Base-by-base conservation (phyloP, 2,329 filamentous ascomycete species). In the Fonsecaea erecta region DNA sequence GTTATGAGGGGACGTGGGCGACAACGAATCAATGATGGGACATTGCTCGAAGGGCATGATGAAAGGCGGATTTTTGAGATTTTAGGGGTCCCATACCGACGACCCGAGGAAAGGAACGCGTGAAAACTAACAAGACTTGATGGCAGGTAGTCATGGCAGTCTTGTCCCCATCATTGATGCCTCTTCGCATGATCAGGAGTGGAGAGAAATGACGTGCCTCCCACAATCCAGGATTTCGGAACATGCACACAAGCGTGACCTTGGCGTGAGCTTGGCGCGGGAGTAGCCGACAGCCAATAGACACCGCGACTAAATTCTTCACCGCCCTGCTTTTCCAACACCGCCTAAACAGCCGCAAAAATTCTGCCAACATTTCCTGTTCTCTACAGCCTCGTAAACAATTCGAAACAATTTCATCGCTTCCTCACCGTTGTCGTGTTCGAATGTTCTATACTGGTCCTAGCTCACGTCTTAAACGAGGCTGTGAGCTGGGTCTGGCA, bases 51-150 rank as follows among this genome's bases (percentile, higher is more conserved):
- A 77, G 89, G 90, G 0, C 81, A 82, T 64, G 85, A 90, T 71
- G 93, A 97, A 83, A 88, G 81, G 80, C 86, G 78, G 74, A 97
- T 97, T 40, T 97, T 97, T 76, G 88, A 90, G 77, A 80, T 89
- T 9, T 77, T 97, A 62, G 91, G 90, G 0, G 92, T 97, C n/a
- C 87, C 90, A 52, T 96, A 90, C 88, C 84, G 90, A 71, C 85
- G 88, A 71, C 89, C 90, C 8, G 81, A 85, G 72, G 85, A 93
- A 74, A 79, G 90, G 64, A 62, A 61, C 9, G 34, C 48, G 28
- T 61, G 59, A 61, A 35, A n/a, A 8, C 1, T 18, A 30, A n/a
- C 52, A 16, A 34, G 26, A 3, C 21, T 28, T n/a, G 26, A 26
- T 18, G 26, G 4, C 2, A 12, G 26, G 21, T 48, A 26, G 26